Percentiles rank a stretch among this genome's conserved stretches.
These are phyloP conservation scores for Coniochaeta prunicola DNA, from an alignment of 2,329 filamentous ascomycete genomes.

Conservation along the genomic window DNA sequence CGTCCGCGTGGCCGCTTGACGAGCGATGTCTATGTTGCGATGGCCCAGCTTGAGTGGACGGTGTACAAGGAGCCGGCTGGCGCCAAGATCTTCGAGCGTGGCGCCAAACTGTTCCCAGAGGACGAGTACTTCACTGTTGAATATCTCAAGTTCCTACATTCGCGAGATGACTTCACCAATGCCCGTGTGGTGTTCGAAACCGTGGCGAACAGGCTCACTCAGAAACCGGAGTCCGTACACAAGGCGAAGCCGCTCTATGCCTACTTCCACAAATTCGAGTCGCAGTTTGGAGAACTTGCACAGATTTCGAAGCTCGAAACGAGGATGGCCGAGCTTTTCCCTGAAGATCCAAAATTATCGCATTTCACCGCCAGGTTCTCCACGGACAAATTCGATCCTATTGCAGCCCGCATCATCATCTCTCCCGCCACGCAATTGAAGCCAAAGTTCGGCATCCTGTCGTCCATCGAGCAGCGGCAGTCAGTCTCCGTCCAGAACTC, in stretches of 20 bases:
- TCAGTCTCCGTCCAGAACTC: slow-evolving; percentile 34
- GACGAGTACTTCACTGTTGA: slow-evolving; percentile 91
- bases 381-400: slow-evolving; percentile 70
- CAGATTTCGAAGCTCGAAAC: slow-evolving; percentile 88
- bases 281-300: slow-evolving; percentile 83
- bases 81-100: slow-evolving; percentile 92
- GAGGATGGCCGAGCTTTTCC: slow-evolving; percentile 90
- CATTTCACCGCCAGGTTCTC: slow-evolving; percentile 74
- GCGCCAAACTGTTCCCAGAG: slow-evolving; percentile 86
- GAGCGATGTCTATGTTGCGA: slow-evolving; percentile 91
- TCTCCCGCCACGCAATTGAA: slow-evolving; percentile 73
- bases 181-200: slow-evolving; percentile 95
- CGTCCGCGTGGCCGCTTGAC: slow-evolving; percentile 80
- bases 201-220: slow-evolving; percentile 72
- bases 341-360: slow-evolving; percentile 70
- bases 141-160: slow-evolving; percentile 90
- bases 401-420: slow-evolving; percentile 72
- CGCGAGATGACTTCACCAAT: slow-evolving; percentile 89
- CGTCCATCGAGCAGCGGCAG: slow-evolving; percentile 42
- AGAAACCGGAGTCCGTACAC: slow-evolving; percentile 64
- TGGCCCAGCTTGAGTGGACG: slow-evolving; percentile 87
- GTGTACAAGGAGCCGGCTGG: slow-evolving; percentile 93
- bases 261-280: slow-evolving; percentile 94
- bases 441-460: slow-evolving; percentile 46
- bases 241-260: slow-evolving; percentile 81